phyloP scores from a whole-genome alignment of 208 protist genomes.

The Leishmania arabica region DNA sequence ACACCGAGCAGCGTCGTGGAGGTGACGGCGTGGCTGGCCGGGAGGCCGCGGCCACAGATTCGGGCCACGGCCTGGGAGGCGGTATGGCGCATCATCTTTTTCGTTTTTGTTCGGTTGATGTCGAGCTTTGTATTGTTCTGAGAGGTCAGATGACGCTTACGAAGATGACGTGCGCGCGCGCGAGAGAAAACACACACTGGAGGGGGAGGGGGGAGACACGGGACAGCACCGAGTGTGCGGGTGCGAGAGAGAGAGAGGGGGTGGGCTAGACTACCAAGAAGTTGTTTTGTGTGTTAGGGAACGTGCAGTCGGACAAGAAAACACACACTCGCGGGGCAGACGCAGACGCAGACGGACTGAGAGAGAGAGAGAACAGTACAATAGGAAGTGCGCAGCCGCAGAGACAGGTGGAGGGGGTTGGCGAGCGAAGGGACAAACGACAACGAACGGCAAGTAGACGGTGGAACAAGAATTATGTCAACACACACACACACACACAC shows the following conservation, averaged over 20 bases:
- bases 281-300: background rate
- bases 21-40: background rate
- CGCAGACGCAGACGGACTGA: no score
- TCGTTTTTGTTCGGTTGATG: background rate
- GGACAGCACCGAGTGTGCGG: background rate
- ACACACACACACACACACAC: no score
- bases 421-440: no score
- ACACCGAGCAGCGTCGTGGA: background rate
- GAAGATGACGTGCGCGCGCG: background rate
- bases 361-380: background rate
- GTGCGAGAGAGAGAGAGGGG: background rate
- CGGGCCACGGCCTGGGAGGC: conserved; percentile 18
- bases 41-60: background rate
- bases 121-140: background rate
- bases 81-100: conserved; percentile 45
- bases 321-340: no score
- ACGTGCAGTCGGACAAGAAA: background rate
- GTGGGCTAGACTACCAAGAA: background rate
- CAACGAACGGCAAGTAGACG: background rate
- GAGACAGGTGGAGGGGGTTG: no score
- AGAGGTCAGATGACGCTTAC: background rate
- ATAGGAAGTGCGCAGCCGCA: background rate
- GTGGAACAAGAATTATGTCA: background rate
- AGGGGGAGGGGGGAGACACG: background rate
- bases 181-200: background rate